Conservation (phyloP, 1,284 basidiomycete species). For the Mycena sp. region DNA sequence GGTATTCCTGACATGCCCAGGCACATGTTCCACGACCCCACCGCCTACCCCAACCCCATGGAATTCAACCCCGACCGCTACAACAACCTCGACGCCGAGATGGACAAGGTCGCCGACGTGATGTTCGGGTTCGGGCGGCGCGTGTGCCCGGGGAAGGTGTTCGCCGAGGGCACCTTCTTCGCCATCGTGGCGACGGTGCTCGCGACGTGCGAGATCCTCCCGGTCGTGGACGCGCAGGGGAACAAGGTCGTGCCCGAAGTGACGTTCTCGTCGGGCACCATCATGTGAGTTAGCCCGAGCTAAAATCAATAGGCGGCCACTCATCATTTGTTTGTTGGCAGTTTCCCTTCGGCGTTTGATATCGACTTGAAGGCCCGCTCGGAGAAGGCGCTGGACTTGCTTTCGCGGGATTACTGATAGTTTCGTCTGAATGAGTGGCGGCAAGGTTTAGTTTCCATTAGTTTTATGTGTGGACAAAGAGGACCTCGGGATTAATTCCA, state of each 20-base stretch:
- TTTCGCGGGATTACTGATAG: too few relatives aligned
- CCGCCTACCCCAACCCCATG: too few relatives aligned
- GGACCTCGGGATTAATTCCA: too few relatives aligned
- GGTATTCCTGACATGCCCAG: too few relatives aligned
- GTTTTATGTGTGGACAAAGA: too few relatives aligned
- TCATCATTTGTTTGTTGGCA: too few relatives aligned
- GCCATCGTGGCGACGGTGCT: not conserved
- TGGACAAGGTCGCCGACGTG: not conserved
- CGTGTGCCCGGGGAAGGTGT: not conserved
- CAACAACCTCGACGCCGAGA: too few relatives aligned
- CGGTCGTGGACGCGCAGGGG: not conserved
- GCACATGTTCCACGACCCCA: too few relatives aligned
- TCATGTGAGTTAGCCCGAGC: not conserved
- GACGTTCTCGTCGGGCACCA: slow-evolving; percentile 4
- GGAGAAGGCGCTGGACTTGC: not conserved
- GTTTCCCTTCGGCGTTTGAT: not conserved
- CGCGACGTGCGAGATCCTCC: not conserved
- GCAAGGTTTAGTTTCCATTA: too few relatives aligned
- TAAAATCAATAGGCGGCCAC: too few relatives aligned
- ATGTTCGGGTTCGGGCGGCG: slow-evolving; percentile 1
- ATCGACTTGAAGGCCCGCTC: not conserved
- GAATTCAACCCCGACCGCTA: too few relatives aligned
- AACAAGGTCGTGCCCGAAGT: not conserved
- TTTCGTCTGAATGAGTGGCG: too few relatives aligned
- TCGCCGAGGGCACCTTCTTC: not conserved